Evolutionary conservation across 2,329 filamentous ascomycete species (phyloP), one percentile per base, ranked within the genome.

Genomic region (Rhinocladiella similis): DNA sequence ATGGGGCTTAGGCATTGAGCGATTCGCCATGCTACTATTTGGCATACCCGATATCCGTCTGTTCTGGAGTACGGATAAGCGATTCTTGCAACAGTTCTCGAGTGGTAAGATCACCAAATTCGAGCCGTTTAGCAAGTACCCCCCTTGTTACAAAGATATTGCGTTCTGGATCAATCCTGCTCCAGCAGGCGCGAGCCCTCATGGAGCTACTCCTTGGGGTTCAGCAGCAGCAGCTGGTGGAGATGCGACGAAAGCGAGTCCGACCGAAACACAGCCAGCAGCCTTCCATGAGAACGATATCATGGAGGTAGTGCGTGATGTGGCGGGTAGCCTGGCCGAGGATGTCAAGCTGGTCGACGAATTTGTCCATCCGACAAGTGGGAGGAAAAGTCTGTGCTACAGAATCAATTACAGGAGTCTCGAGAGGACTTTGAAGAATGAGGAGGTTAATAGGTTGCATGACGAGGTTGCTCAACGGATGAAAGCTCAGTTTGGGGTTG

Each of bases 21-120:
- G 94, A 59, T 93, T 99, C 61, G 93, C 94, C 59, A 99, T 99
- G 94, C 83, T 99, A 35, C 83, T 99, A 20, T 99, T 97, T 78
- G 88, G 90, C 57, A 96, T 99, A 57, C 91, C 92, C 0, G 94
- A 99, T 69, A 99, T 99, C 65, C 87, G 94, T 12, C 84, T 97
- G 3, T 97, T 99, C 77, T 99, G 94, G 94, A 95, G 90, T 29
- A 78, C 80, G 53, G 94, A 99, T 71, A 69, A 81, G 66, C 84
- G 94, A 7, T 99, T 99, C 75, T 75, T 96, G n/a, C 79, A 77
- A 10, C 94, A 99, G 73, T 99, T 99, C 73, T 71, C 73, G 35
- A 70, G 73, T 41, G 73, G 78, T 29, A 69, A 76, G 19, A 79
- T 85, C 58, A 77, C 75, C 19, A 84, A 83, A 50, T 99, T 96